Percentiles rank a stretch among this genome's conserved stretches.
Conservation (phyloP, 768 basidiomycete genomes). For the Suillus paluster region DNA sequence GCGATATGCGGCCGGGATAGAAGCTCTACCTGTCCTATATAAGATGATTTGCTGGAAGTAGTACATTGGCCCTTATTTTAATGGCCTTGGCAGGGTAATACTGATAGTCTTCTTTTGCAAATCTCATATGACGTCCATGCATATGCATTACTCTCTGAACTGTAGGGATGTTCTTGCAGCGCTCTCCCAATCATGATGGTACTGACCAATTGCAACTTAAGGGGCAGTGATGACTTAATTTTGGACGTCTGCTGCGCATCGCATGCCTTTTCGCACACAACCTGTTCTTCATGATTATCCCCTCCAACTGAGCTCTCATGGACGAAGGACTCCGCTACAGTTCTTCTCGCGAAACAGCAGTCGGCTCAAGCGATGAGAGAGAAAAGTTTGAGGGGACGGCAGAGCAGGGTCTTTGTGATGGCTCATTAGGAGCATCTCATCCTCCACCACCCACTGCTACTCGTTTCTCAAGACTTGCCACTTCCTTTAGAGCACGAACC, state of each 20-base stretch:
- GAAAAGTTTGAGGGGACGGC: background rate
- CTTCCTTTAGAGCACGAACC: constrained; percentile 1
- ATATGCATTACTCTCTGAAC: background rate
- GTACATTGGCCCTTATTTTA: background rate
- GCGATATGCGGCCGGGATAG: background rate
- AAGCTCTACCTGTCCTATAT: background rate
- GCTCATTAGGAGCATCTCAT: background rate
- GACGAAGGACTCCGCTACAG: constrained; percentile 8
- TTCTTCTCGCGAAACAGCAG: constrained; percentile 18
- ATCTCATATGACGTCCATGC: background rate
- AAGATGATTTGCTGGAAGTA: background rate
- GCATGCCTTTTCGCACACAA: constrained; percentile 1
- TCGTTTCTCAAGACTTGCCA: constrained; percentile 11
- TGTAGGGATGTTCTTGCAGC: background rate
- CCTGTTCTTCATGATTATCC: background rate
- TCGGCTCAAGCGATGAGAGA: constrained; percentile 10
- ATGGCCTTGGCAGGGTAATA: constrained; percentile 1
- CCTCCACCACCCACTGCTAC: background rate
- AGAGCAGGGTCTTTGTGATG: background rate
- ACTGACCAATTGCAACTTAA: background rate
- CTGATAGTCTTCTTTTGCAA: background rate
- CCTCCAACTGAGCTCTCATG: constrained; percentile 2
- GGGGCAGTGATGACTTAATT: constrained; percentile 2
- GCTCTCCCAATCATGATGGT: too few relatives aligned
- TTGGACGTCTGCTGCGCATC: background rate